Evolutionary conservation across 192 early-diverging fungal species (phyloP), one percentile per base, ranked within the genome.

Genomic region (Funneliformis mosseae): DNA sequence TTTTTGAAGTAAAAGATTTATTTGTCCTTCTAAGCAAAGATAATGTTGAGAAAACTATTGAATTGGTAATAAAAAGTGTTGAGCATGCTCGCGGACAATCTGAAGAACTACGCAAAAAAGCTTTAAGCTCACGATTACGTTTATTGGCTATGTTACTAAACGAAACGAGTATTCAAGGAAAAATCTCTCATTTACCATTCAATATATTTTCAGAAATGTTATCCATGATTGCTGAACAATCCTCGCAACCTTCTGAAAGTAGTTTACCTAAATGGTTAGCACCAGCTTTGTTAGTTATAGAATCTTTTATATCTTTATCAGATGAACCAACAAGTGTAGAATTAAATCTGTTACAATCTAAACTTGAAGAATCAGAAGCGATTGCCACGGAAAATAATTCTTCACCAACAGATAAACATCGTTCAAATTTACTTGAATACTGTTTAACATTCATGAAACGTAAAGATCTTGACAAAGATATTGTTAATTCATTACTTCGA

Each of bases 401-500:
- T 59, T 18, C 33, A 12, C 42, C 79, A 3, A 81, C 76, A 9
- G 78, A 80, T 5, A 68, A 67, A 11, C 81, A 88, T 2, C 83
- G 84, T 76, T 70, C 68, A 8, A 61, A 72, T 9, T 62, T 91
- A 25, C 81, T 90, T 0, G 59, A 76, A 14, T 83, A 82, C 23
- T 87, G 84, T 11, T 76, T 89, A 38, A 50, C 70, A 14, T 68
- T 90, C 41, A 77, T 90, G 12, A 82, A 80, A 43, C 83, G 82
- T 27, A 43, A 83, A 3, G 81, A 86, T 0, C 80, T 87, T 41
- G 77, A 82, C 46, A 88, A 85, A 68, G 87, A 89, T 75, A 85
- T 88, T 66, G 77, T 84, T 2, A 88, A 95, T 82, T 92, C 96
- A 21, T 84, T 94, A 42, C 87, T 98, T 70, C 88, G 95, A 6